phyloP scores from a whole-genome alignment of 257 asterid species.

The Primulina tabacum region DNA sequence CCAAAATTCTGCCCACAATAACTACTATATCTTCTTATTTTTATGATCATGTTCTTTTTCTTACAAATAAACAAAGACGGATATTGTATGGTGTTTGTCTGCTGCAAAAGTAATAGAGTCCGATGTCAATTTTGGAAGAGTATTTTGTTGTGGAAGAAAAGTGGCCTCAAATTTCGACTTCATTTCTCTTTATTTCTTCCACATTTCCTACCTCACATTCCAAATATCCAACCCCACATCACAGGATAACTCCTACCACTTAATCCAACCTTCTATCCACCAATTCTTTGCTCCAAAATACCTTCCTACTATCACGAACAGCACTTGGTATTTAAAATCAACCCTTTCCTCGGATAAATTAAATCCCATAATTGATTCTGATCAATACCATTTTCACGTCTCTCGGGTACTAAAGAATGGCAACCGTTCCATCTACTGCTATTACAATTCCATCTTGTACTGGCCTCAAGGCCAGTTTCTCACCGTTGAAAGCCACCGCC shows the following conservation, averaged over 20 bases:
- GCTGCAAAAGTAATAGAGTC: no score
- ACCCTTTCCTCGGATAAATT: constrained; percentile 27
- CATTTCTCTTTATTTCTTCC: background rate
- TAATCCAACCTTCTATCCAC: constrained; percentile 20
- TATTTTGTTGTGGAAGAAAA: no score
- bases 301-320: constrained; percentile 13
- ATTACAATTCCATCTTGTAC: constrained; percentile 71
- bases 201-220: constrained; percentile 27
- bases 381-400: background rate
- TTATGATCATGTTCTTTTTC: no score
- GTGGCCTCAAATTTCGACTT: background rate
- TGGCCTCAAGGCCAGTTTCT: constrained; percentile 46
- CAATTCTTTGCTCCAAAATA: constrained; percentile 24
- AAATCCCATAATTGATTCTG: constrained; percentile 39
- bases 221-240: constrained; percentile 40
- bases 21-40: no score
- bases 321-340: constrained; percentile 25
- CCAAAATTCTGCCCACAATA: no score
- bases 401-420: constrained; percentile 34
- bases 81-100: no score
- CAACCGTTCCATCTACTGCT: constrained; percentile 60
- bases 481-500: constrained; percentile 35
- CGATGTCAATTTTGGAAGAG: no score
- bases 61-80: no score
- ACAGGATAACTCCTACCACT: constrained; percentile 28